Percentiles rank a stretch among this genome's conserved stretches.
phyloP scores from a whole-genome alignment of 148 eudicot species.

The Rhododendron griersonianum region DNA sequence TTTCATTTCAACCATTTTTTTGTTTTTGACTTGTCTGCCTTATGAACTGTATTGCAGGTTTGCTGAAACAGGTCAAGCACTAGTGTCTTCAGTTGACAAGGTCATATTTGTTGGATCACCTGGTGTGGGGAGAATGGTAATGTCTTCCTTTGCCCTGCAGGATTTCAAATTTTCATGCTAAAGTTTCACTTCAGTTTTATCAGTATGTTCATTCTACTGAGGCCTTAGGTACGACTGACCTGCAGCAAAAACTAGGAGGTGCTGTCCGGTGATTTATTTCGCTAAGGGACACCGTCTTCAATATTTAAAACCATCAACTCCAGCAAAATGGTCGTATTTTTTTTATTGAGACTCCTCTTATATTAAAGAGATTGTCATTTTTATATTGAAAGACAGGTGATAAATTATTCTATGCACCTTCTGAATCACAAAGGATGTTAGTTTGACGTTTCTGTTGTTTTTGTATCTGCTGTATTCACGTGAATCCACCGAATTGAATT shows the following conservation, averaged over 20 bases:
- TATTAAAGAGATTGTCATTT: background rate
- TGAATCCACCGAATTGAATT: background rate
- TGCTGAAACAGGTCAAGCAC: constrained; percentile 98
- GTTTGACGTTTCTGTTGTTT: background rate
- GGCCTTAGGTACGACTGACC: background rate
- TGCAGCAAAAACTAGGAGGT: background rate
- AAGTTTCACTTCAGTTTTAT: background rate
- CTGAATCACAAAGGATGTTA: background rate
- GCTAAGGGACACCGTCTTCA: background rate
- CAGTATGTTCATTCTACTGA: background rate
- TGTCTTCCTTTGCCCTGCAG: constrained; percentile 3
- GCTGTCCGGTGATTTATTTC: background rate
- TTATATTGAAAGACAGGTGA: background rate
- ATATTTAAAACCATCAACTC: background rate
- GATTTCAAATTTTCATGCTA: background rate
- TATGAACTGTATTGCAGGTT: constrained; percentile 48
- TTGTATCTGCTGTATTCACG: background rate
- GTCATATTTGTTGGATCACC: constrained; percentile 99
- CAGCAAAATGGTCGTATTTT: background rate
- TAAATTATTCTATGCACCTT: background rate
- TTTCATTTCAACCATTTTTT: background rate
- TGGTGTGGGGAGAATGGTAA: constrained; percentile 90
- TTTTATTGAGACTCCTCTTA: background rate
- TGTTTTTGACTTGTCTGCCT: constrained; percentile 14
- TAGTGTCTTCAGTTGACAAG: constrained; percentile 95